phyloP scores from a whole-genome alignment of 2,329 filamentous ascomycete genomes.

The Teratosphaeria pseudoeucalypti region DNA sequence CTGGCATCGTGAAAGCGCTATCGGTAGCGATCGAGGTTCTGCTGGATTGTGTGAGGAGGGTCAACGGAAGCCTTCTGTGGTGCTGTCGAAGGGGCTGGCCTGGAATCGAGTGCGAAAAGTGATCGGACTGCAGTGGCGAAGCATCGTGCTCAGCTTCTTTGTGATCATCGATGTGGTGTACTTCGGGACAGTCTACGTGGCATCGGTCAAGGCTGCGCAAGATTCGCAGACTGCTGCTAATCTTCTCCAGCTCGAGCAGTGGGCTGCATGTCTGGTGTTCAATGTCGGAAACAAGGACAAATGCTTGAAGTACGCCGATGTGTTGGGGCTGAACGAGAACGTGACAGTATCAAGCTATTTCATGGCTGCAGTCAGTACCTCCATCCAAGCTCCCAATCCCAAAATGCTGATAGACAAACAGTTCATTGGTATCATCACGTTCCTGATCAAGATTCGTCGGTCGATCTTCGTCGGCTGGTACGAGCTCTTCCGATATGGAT shows the following conservation, averaged over 20 bases:
- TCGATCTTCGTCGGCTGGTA: slow-evolving; percentile 69
- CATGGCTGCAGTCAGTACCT: slow-evolving; percentile 52
- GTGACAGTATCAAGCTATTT: slow-evolving; percentile 63
- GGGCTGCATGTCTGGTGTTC: slow-evolving; percentile 54
- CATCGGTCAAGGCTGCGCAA: slow-evolving; percentile 53
- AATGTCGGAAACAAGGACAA: slow-evolving; percentile 49
- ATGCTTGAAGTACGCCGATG: slow-evolving; percentile 49
- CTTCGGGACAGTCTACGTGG: slow-evolving; percentile 71
- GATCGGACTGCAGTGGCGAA: slow-evolving; percentile 72
- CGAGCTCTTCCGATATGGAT: slow-evolving; percentile 39
- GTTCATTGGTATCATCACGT: slow-evolving; percentile 70
- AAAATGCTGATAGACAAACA: slow-evolving; percentile 23
- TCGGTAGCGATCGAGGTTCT: not conserved
- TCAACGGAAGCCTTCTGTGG: slow-evolving; percentile 3
- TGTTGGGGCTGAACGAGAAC: slow-evolving; percentile 56
- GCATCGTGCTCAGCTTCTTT: slow-evolving; percentile 67
- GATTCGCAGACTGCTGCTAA: slow-evolving; percentile 34
- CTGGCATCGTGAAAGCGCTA: not conserved
- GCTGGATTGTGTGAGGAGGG: not conserved
- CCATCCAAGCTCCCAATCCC: slow-evolving; percentile 25
- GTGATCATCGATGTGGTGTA: slow-evolving; percentile 73
- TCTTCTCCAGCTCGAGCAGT: slow-evolving; percentile 44
- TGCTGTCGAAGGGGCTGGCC: slow-evolving; percentile 13
- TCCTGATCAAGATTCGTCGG: slow-evolving; percentile 63
- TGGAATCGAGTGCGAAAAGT: slow-evolving; percentile 65